Percentiles rank a stretch among this genome's conserved stretches.
Conservation (phyloP, 352 stramenopile species). For the Globisporangium spinosum region DNA sequence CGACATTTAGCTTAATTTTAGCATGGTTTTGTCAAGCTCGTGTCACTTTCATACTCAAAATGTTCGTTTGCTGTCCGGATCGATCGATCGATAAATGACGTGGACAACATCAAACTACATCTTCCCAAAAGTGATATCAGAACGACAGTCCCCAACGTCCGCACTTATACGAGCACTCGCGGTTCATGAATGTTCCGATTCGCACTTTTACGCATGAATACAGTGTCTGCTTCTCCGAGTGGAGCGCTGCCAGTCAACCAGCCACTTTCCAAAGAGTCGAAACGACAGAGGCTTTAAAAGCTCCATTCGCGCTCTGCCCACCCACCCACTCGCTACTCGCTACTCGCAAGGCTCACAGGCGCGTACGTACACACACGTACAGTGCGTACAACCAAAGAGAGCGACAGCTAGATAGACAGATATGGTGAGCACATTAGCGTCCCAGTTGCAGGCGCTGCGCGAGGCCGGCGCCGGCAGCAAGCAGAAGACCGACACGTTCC, state of each 20-base stretch:
- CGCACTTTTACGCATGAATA: not conserved
- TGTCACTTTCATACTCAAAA: too few species aligned
- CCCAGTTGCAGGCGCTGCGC: conserved; percentile 79
- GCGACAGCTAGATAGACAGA: not conserved
- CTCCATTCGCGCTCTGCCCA: conserved; percentile 16
- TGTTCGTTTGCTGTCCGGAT: too few species aligned
- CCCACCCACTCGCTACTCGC: not conserved
- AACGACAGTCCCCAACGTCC: too few species aligned
- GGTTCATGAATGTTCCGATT: not conserved
- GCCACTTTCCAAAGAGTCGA: conserved; percentile 1
- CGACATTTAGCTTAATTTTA: too few species aligned
- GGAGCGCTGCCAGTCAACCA: conserved; percentile 12
- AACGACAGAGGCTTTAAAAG: conserved; percentile 16
- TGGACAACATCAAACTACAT: too few species aligned
- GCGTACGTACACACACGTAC: not conserved
- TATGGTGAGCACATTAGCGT: conserved; percentile 70
- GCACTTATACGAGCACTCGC: too few species aligned
- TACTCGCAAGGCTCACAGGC: not conserved
- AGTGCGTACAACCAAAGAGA: not conserved
- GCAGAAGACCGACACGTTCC: conserved; percentile 77
- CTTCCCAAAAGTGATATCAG: too few species aligned
- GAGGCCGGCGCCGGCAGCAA: conserved; percentile 76
- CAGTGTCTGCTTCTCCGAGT: not conserved
- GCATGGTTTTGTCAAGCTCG: too few species aligned
- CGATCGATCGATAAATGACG: too few species aligned